A percentile compares a stretch with the other conserved stretches of the same genome.
Conservation (phyloP, 441 rosid species). For the Adansonia grandidieri region DNA sequence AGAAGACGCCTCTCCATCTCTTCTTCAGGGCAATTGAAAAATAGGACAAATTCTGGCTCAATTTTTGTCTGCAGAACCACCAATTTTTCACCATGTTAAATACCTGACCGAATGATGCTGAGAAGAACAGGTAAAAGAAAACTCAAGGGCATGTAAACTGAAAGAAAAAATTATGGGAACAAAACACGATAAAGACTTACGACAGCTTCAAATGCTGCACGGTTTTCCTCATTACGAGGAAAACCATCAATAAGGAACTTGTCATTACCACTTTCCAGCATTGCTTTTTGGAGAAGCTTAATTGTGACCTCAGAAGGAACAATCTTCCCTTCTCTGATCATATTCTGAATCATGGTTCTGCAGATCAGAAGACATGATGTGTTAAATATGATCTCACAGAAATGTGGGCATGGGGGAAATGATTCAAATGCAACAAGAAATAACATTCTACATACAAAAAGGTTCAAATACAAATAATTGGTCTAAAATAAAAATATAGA, state of each 20-base stretch:
- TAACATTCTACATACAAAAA: neutral
- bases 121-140: neutral
- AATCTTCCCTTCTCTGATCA: conserved; percentile 86
- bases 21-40: conserved; percentile 80
- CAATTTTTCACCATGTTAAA: conserved; percentile 17
- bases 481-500: neutral
- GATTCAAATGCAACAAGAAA: neutral
- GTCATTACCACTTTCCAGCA: conserved; percentile 53
- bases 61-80: conserved; percentile 66
- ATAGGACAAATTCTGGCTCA: conserved; percentile 71
- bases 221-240: conserved; percentile 86
- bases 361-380: conserved; percentile 21
- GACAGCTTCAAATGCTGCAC: conserved; percentile 79
- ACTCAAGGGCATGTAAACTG: neutral
- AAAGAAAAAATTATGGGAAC: neutral
- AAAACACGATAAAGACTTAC: conserved; percentile 48
- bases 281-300: conserved; percentile 83
- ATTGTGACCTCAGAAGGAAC: conserved; percentile 94
- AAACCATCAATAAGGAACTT: conserved; percentile 66
- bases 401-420: neutral
- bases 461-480: neutral
- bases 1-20: conserved; percentile 82
- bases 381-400: neutral
- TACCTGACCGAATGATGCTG: neutral
- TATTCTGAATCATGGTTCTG: conserved; percentile 85